Evolutionary conservation across 139 green algal genomes (phyloP).

Genomic region (Micromonas pusilla): DNA sequence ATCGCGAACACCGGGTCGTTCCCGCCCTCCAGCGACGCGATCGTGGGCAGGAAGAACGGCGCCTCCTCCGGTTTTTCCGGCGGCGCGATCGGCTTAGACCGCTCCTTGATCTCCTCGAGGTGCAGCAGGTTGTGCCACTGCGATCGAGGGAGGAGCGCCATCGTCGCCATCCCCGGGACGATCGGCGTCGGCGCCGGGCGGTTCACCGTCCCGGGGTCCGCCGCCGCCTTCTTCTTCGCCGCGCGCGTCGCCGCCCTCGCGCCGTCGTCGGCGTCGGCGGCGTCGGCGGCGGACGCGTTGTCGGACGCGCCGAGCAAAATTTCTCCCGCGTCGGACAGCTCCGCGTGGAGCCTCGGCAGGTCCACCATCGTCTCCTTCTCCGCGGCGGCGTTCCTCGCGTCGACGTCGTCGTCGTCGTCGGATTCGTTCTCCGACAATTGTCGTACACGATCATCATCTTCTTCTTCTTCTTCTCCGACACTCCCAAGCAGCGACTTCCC

Average conservation of each 20-base stretch:
- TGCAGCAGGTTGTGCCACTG: constrained; percentile 85
- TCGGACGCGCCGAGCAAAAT: constrained; percentile 16
- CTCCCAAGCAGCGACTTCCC: too few species aligned
- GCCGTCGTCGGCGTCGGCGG: constrained; percentile 24
- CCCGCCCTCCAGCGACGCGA: constrained; percentile 37
- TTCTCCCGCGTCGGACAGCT: neutral
- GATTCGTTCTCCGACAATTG: too few species aligned
- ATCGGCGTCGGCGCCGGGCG: constrained; percentile 29
- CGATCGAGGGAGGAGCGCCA: constrained; percentile 72
- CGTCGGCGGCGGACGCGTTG: too few species aligned
- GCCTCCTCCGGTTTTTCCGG: constrained; percentile 86
- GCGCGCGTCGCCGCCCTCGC: neutral
- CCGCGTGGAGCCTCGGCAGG: neutral
- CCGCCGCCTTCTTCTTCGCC: constrained; percentile 1
- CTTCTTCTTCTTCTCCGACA: too few species aligned
- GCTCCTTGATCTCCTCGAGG: constrained; percentile 42
- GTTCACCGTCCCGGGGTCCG: neutral
- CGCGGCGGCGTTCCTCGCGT: neutral
- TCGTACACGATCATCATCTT: too few species aligned
- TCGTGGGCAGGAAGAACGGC: constrained; percentile 95
- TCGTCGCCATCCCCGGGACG: constrained; percentile 64
- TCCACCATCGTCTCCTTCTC: neutral
- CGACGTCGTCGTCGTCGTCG: neutral
- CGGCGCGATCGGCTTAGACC: constrained; percentile 79
- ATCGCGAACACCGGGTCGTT: constrained; percentile 52